Evolutionary conservation across 257 asterid genomes (phyloP), one percentile per base, ranked within the genome.

Genomic region (Capsicum pubescens): DNA sequence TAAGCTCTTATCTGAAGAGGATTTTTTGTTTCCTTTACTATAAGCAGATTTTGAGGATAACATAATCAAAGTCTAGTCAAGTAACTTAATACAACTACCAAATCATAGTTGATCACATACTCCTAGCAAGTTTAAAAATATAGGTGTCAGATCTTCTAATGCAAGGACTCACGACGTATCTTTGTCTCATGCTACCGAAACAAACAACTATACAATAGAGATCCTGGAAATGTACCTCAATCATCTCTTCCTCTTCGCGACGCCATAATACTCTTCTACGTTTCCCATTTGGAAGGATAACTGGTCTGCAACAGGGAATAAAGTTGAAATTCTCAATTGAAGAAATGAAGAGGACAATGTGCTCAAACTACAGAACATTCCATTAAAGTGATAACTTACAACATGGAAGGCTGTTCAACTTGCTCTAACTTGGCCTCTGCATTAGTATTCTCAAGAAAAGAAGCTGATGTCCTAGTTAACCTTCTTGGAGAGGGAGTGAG

Each of bases 201-300:
- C 36, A 85, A 84, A 69, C 64, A 69, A 59, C 55, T 71, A 60
- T 46, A 35, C 63, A 81, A 4, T 21, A 35, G 56, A 82, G 74
- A 80, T 48, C 32, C 83, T 83, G 81, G 81, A 82, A 21, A 79
- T 72, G 82, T 90, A 92, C 97, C 97, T 83, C 87, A 57, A 94
- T 92, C 86, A 83, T 86, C 83, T 90, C 93, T 87, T 86, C 97
- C 89, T 94, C 98, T 16, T 90, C 91, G 63, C 85, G 90, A 15
- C 70, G 88, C 97, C 98, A 94, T 7, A 68, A 17, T 64, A 90
- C 63, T 83, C 86, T 90, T 80, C 67, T 91, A 17, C 95, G 94
- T 79, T 90, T 91, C 68, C 60, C 83, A 58, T 78, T 79, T 76
- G 87, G 83, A 84, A 84, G 21, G 26, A 76, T 14, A 32, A 59